Percentiles rank a stretch among this genome's conserved stretches.
Evolutionary conservation across 208 protist species (phyloP).

Genomic region (Trypanosoma melophagium): DNA sequence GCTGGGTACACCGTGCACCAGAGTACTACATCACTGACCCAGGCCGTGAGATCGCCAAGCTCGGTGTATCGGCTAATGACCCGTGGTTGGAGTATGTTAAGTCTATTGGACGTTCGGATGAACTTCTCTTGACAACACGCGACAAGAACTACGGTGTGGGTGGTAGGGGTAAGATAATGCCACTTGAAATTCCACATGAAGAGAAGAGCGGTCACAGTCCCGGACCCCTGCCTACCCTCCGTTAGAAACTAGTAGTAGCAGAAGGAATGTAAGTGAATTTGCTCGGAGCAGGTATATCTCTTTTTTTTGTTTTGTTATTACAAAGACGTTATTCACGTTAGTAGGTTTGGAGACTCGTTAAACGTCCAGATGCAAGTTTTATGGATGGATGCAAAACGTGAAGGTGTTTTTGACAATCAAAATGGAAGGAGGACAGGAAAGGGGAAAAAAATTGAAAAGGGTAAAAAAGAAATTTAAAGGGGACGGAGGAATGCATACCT

Average conservation of each 20-base stretch:
- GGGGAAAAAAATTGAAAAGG: no score
- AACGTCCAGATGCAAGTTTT: no score
- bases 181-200: constrained; percentile 55
- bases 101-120: constrained; percentile 68
- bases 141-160: constrained; percentile 38
- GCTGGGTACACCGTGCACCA: constrained; percentile 79
- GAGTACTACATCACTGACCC: constrained; percentile 67
- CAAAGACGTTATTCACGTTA: no score
- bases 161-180: constrained; percentile 52
- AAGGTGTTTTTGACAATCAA: no score
- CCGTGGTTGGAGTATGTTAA: constrained; percentile 81
- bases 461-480: no score
- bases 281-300: no score
- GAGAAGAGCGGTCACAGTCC: constrained; percentile 69
- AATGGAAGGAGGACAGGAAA: no score
- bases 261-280: neutral
- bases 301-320: no score
- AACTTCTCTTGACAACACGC: constrained; percentile 46
- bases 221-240: constrained; percentile 34
- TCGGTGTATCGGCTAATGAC: constrained; percentile 69
- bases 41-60: constrained; percentile 63
- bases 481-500: no score
- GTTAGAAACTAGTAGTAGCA: constrained; percentile 13
- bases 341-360: no score
- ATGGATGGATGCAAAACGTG: no score